A percentile compares a stretch with the other conserved stretches of the same genome.
phyloP scores from a whole-genome alignment of 2,329 filamentous ascomycete species.

The Aureobasidium sp. region DNA sequence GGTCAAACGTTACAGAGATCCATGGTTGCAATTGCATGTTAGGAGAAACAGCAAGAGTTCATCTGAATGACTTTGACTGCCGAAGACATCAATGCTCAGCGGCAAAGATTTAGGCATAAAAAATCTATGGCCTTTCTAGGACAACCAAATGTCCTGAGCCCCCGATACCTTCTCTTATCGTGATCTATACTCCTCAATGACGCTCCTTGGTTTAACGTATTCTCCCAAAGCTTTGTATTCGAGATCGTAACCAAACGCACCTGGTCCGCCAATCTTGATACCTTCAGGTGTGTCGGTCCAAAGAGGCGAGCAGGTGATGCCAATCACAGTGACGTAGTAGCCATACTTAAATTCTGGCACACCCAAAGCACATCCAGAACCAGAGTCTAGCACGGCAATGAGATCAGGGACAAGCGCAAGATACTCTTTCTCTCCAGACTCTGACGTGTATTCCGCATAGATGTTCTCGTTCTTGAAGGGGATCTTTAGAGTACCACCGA shows the following conservation, averaged over 20 bases:
- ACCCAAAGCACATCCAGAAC: constrained; percentile 41
- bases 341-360: constrained; percentile 49
- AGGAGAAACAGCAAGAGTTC: no score
- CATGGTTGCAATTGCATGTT: no score
- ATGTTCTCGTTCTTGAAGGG: constrained; percentile 71
- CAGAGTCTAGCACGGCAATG: constrained; percentile 40
- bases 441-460: constrained; percentile 38
- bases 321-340: constrained; percentile 43
- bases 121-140: no score
- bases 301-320: constrained; percentile 44
- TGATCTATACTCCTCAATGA: constrained; percentile 40
- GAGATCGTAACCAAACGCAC: constrained; percentile 39
- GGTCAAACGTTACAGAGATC: no score
- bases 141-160: no score
- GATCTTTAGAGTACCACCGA: constrained; percentile 47
- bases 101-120: no score
- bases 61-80: no score
- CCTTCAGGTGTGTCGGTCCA: constrained; percentile 44
- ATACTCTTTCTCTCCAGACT: constrained; percentile 30
- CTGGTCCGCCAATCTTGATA: constrained; percentile 42
- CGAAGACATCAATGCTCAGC: no score
- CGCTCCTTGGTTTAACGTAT: constrained; percentile 45
- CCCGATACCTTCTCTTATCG: background rate
- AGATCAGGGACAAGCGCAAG: constrained; percentile 43
- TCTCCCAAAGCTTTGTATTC: constrained; percentile 42